phyloP scores from a whole-genome alignment of 148 eudicot genomes.

The Polygonum maritimum region DNA sequence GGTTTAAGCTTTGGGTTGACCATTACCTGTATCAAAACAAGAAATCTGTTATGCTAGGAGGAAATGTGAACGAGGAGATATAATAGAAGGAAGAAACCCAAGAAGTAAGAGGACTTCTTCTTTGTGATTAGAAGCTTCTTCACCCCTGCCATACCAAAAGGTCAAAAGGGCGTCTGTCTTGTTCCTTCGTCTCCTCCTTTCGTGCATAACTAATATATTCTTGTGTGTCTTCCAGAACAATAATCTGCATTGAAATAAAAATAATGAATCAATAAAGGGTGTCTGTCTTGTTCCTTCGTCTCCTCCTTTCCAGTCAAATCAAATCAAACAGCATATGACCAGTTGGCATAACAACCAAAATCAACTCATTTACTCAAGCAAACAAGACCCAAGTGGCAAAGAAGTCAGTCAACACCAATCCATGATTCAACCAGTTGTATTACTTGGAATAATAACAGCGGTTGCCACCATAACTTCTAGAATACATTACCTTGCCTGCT shows the following conservation, averaged over 20 bases:
- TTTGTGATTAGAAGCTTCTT: background rate
- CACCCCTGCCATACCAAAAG: slow-evolving; percentile 59
- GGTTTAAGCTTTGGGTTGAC: slow-evolving; percentile 67
- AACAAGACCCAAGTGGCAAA: background rate
- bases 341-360: background rate
- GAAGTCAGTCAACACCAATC: background rate
- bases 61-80: slow-evolving; percentile 4
- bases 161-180: slow-evolving; percentile 73
- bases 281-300: too few relatives aligned
- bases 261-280: background rate
- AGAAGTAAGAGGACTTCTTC: background rate
- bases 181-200: slow-evolving; percentile 62
- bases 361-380: background rate
- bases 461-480: background rate
- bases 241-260: slow-evolving; percentile 40
- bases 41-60: slow-evolving; percentile 14
- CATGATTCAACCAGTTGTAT: background rate
- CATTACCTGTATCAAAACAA: slow-evolving; percentile 62
- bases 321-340: too few relatives aligned
- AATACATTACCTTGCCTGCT: background rate
- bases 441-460: background rate
- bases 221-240: slow-evolving; percentile 80
- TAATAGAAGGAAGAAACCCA: background rate
- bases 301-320: too few relatives aligned
- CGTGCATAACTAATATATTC: slow-evolving; percentile 74